A percentile compares a stretch with the other conserved stretches of the same genome.
These are phyloP conservation scores for Xylaria sp. DNA, from an alignment of 2,329 filamentous ascomycete genomes.

Conservation along the genomic window DNA sequence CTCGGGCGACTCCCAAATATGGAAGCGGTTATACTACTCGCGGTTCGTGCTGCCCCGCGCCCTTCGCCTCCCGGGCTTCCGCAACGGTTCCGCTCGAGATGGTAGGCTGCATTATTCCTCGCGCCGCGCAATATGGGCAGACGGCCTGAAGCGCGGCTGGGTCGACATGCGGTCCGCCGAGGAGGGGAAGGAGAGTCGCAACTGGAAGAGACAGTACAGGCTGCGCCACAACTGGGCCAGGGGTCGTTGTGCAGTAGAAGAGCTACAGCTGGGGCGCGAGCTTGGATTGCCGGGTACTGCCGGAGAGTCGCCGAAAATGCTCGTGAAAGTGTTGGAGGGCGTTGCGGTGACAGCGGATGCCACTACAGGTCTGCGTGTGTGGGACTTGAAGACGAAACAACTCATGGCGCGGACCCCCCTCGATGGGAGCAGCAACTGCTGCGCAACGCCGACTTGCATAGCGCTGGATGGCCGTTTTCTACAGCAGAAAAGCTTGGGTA, in stretches of 20 bases:
- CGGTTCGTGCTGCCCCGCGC: conserved; percentile 87
- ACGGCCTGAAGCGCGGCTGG: conserved; percentile 57
- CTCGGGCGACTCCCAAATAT: conserved; percentile 84
- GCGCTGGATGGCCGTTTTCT: conserved; percentile 68
- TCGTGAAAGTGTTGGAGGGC: conserved; percentile 82
- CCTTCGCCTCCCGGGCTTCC: conserved; percentile 76
- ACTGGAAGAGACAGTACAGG: conserved; percentile 78
- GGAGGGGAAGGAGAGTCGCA: conserved; percentile 34
- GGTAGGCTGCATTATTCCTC: conserved; percentile 60
- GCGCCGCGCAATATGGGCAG: conserved; percentile 58
- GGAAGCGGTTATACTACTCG: conserved; percentile 89
- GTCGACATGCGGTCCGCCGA: conserved; percentile 65
- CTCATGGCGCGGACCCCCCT: conserved; percentile 66
- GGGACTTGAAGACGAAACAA: conserved; percentile 74
- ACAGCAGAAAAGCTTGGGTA: conserved; percentile 61
- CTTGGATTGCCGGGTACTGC: conserved; percentile 21
- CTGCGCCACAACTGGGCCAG: conserved; percentile 90
- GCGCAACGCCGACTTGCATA: conserved; percentile 68
- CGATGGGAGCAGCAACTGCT: conserved; percentile 37
- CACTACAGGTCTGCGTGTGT: conserved; percentile 77
- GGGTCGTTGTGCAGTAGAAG: conserved; percentile 82
- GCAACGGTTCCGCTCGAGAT: conserved; percentile 51
- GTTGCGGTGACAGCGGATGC: conserved; percentile 81
- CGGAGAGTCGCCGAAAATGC: conserved; percentile 65
- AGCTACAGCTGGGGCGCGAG: conserved; percentile 65